These are phyloP conservation scores for Penicillium glabrum DNA, from an alignment of 2,329 filamentous ascomycete species.

Conservation along the genomic window DNA sequence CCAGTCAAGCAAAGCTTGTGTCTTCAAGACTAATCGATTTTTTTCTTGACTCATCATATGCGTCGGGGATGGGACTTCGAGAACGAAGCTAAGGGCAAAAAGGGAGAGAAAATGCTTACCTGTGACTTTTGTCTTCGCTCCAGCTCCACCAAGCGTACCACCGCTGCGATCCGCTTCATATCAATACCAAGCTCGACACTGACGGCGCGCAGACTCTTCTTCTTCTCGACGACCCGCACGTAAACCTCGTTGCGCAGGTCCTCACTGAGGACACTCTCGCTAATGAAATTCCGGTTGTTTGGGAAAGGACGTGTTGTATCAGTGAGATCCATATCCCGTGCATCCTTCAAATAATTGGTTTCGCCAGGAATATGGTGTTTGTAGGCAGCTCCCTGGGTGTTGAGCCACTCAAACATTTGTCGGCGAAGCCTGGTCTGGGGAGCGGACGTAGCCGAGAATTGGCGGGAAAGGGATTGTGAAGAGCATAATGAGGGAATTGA, in stretches of 20 bases:
- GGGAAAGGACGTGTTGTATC: constrained; percentile 64
- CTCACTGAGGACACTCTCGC: constrained; percentile 72
- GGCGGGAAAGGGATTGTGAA: constrained; percentile 24
- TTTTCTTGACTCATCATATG: constrained; percentile 68
- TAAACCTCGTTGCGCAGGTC: constrained; percentile 72
- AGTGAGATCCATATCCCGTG: constrained; percentile 8
- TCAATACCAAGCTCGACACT: constrained; percentile 77
- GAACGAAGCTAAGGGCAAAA: not conserved
- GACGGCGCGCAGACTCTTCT: constrained; percentile 70
- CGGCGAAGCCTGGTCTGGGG: constrained; percentile 52
- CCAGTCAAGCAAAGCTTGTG: constrained; percentile 59
- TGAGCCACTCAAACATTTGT: constrained; percentile 61
- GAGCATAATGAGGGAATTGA: constrained; percentile 14
- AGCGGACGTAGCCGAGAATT: constrained; percentile 35
- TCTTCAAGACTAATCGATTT: constrained; percentile 99
- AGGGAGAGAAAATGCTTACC: constrained; percentile 57
- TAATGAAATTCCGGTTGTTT: constrained; percentile 68
- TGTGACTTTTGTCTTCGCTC: constrained; percentile 75
- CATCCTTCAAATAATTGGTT: constrained; percentile 32
- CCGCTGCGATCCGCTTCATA: constrained; percentile 79
- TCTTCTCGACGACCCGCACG: constrained; percentile 62
- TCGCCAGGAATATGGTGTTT: constrained; percentile 33
- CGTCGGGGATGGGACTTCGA: constrained; percentile 1
- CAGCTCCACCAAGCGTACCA: constrained; percentile 80
- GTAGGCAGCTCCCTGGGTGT: constrained; percentile 34